Percentiles rank a stretch among this genome's conserved stretches.
Evolutionary conservation across 441 rosid species (phyloP).

Genomic region (Biscutella laevigata): DNA sequence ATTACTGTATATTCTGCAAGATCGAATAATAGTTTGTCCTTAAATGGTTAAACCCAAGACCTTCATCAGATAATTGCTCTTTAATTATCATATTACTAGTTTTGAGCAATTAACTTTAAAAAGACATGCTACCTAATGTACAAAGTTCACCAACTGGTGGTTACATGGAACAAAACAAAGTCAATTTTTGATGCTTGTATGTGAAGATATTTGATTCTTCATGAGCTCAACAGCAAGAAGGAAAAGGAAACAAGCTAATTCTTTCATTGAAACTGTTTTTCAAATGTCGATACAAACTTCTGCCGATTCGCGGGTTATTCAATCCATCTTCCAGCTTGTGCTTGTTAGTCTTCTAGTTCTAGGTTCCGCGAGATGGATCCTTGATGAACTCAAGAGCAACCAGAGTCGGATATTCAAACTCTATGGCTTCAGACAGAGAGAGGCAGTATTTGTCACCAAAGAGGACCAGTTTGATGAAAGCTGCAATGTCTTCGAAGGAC

Average conservation of each 20-base stretch:
- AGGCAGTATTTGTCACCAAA: slow-evolving; percentile 40
- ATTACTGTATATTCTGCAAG: neutral
- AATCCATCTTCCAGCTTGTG: slow-evolving; percentile 45
- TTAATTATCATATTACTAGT: slow-evolving; percentile 2
- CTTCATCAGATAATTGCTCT: neutral
- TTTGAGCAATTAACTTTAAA: slow-evolving; percentile 20
- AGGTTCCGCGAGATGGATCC: slow-evolving; percentile 40
- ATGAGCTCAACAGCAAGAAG: slow-evolving; percentile 9
- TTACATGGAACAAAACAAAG: slow-evolving; percentile 23
- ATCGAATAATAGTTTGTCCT: neutral
- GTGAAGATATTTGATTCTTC: slow-evolving; percentile 24
- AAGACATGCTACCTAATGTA: slow-evolving; percentile 16
- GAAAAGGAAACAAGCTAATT: neutral
- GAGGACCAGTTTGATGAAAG: slow-evolving; percentile 47
- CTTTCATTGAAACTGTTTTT: neutral
- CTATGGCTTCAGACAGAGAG: slow-evolving; percentile 21
- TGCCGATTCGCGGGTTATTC: slow-evolving; percentile 33
- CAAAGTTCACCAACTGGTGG: slow-evolving; percentile 34
- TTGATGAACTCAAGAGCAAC: slow-evolving; percentile 50
- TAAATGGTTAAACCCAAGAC: neutral
- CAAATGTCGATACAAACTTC: slow-evolving; percentile 30
- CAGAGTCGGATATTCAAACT: slow-evolving; percentile 28
- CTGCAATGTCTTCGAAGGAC: slow-evolving; percentile 71
- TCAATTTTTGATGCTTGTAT: slow-evolving; percentile 27
- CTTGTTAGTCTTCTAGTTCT: slow-evolving; percentile 45